These are phyloP conservation scores for Podospora fimiseda DNA, from an alignment of 495 filamentous ascomycete species.

Conservation along the genomic window DNA sequence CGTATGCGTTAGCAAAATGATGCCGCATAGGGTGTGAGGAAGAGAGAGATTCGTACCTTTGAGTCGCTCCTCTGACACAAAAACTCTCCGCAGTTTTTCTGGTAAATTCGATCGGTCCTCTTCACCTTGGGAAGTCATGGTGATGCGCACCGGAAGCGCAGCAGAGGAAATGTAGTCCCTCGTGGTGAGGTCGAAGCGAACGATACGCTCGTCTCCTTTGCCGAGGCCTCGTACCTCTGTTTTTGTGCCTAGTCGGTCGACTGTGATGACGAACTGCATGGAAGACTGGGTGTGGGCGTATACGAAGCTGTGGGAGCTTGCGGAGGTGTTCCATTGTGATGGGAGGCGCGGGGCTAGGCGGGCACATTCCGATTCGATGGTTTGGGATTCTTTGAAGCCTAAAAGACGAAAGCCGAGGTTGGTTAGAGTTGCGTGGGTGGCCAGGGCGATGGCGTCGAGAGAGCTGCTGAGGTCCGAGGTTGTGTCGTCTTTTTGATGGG, in stretches of 20 bases:
- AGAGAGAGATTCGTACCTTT: slow-evolving; percentile 2
- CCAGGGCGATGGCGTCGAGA: slow-evolving; percentile 79
- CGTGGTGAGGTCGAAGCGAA: slow-evolving; percentile 64
- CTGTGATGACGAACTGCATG: slow-evolving; percentile 74
- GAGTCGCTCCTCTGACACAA: slow-evolving; percentile 65
- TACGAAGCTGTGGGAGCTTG: slow-evolving; percentile 66
- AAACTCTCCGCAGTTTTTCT: slow-evolving; percentile 55
- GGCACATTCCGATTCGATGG: slow-evolving; percentile 43
- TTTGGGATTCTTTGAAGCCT: slow-evolving; percentile 74
- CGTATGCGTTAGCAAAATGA: not conserved
- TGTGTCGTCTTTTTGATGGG: slow-evolving; percentile 43
- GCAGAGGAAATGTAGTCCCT: slow-evolving; percentile 66
- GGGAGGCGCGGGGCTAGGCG: slow-evolving; percentile 57
- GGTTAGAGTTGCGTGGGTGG: slow-evolving; percentile 76
- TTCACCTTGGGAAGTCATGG: slow-evolving; percentile 17
- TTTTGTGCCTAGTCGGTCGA: slow-evolving; percentile 76
- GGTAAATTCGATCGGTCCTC: slow-evolving; percentile 39
- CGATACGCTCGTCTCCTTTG: slow-evolving; percentile 72
- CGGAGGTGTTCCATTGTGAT: slow-evolving; percentile 66
- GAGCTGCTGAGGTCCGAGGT: slow-evolving; percentile 62
- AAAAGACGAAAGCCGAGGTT: slow-evolving; percentile 75
- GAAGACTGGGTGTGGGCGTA: slow-evolving; percentile 88
- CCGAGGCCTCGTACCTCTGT: slow-evolving; percentile 74
- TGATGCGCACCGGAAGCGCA: slow-evolving; percentile 43
- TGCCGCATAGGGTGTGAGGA: not conserved